Evolutionary conservation across 2,329 filamentous ascomycete species (phyloP), one percentile per base, ranked within the genome.

Genomic region (Hysterium pulicare): DNA sequence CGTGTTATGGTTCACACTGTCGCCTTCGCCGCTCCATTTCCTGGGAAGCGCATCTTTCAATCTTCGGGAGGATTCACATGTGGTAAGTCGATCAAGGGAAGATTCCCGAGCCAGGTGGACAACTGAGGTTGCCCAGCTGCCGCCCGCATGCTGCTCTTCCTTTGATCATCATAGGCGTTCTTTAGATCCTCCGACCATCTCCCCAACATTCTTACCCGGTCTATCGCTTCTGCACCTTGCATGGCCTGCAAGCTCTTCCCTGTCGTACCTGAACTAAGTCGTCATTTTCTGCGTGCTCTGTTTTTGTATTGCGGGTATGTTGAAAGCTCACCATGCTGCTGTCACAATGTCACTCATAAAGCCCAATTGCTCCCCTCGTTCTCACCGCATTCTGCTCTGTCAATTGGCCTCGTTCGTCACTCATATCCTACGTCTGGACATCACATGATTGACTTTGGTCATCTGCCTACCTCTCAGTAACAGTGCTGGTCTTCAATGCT

Each of bases 261-360:
- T 47, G 48, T 26, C 42, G 42, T 47, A 46, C 47, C 48, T 49
- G 44, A 46, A 35, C 15, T 11, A 39, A 40, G 38, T 44, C 48
- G 48, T 51, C 48, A 52, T 50, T 38, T 40, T 31, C 37, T 45
- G 40, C 28, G 23, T 28, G 24, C 24, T 28, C 21, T 10, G 23
- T n/a, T 41, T 22, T 40, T 32, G 33, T 42, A 48, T 34, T 48
- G 51, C 49, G 53, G 53, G 53, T 49, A 54, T 45, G 36, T 44
- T 43, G 33, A 38, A 44, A 40, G 37, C 42, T 41, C 38, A 33
- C 23, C 26, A 23, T 23, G 5, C 15, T 30, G 30, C 21, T 2
- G 7, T 24, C 21, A 24, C 20, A 17, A n/a, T 16, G 16, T 23
- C 38, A 41, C 36, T 49, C 48, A 31, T 39, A 23, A 39, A 16